These are phyloP conservation scores for Leccinum pellstonianum DNA, from an alignment of 768 basidiomycete genomes.

Conservation along the genomic window DNA sequence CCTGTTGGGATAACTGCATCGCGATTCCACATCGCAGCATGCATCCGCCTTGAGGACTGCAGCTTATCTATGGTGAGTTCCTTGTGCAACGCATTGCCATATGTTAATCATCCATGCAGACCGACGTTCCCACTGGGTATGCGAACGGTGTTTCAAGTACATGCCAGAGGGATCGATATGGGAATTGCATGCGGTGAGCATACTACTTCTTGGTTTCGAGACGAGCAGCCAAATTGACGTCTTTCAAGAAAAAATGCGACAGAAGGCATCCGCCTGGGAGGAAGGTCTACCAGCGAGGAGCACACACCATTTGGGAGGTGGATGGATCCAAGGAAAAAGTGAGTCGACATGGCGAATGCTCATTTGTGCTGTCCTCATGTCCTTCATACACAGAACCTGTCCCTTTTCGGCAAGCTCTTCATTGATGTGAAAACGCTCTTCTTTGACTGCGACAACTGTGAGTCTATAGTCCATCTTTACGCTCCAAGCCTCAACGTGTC, in stretches of 20 bases:
- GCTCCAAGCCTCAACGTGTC: not conserved
- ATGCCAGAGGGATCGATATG: conserved; percentile 73
- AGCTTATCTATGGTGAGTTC: no score
- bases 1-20: no score
- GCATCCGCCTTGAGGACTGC: no score
- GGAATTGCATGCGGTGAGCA: conserved; percentile 64
- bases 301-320: conserved; percentile 92
- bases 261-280: conserved; percentile 76
- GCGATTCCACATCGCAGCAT: no score
- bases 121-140: conserved; percentile 54
- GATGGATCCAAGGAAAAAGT: conserved; percentile 88
- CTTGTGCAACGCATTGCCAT: no score
- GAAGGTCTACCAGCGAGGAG: conserved; percentile 88
- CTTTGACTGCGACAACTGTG: conserved; percentile 87
- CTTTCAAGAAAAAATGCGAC: conserved; percentile 61
- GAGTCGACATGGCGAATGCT: conserved; percentile 15
- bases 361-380: not conserved
- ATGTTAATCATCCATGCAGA: no score
- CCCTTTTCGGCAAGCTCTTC: conserved; percentile 96
- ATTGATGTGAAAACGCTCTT: conserved; percentile 97
- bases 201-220: conserved; percentile 7
- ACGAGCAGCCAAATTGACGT: conserved; percentile 11
- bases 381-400: conserved; percentile 72
- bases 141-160: conserved; percentile 96
- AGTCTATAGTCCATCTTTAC: conserved; percentile 23